phyloP scores from a whole-genome alignment of 2,329 filamentous ascomycete species.

The Hypocrella siamensis region DNA sequence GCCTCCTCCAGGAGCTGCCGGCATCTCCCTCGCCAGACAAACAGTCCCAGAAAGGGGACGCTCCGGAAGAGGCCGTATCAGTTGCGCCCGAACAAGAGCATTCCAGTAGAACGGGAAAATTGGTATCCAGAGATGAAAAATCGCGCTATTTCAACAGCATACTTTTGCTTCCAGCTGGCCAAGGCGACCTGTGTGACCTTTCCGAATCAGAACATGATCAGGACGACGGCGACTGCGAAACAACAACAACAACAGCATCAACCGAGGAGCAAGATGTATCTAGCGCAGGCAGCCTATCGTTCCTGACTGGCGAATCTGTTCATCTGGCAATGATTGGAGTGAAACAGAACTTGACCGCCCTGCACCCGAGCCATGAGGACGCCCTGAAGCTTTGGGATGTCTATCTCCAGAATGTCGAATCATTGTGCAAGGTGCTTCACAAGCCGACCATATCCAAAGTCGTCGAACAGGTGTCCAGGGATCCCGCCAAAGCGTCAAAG shows the following conservation, averaged over 20 bases:
- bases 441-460: conserved; percentile 10
- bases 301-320: not conserved
- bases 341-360: conserved; percentile 4
- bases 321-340: conserved; percentile 1
- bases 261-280: not conserved
- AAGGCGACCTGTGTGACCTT: conserved; percentile 2
- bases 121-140: conserved; percentile 14
- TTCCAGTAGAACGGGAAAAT: conserved; percentile 5
- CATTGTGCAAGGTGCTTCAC: conserved; percentile 10
- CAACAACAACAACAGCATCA: not conserved
- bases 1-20: conserved; percentile 10
- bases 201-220: conserved; percentile 1
- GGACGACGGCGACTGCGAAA: not conserved
- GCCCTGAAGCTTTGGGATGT: conserved; percentile 11
- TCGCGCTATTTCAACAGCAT: conserved; percentile 25
- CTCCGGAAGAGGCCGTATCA: not conserved
- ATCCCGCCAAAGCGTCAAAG: conserved; percentile 10
- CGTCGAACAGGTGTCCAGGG: conserved; percentile 5
- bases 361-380: conserved; percentile 8
- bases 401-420: conserved; percentile 10
- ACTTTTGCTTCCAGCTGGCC: conserved; percentile 4
- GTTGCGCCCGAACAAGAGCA: not conserved
- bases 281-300: not conserved
- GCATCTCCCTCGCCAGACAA: not conserved
- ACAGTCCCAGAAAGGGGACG: not conserved